These are phyloP conservation scores for Mortierella alpina DNA, from an alignment of 192 early-diverging fungal genomes.

Conservation along the genomic window DNA sequence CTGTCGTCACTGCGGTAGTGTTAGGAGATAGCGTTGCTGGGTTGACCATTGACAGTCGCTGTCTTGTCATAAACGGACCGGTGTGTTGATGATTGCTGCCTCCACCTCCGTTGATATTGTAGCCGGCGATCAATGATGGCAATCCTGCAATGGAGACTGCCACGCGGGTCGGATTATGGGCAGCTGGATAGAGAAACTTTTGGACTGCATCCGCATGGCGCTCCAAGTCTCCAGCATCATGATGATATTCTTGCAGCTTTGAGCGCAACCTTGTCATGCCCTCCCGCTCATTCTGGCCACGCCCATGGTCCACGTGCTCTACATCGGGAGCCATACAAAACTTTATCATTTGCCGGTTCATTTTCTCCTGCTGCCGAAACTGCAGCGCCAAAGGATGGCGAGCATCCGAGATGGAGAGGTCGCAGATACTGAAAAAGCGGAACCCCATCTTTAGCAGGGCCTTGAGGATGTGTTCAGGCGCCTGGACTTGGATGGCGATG, in stretches of 20 bases:
- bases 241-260: neutral
- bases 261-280: neutral
- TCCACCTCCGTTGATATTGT: neutral
- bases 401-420: constrained; percentile 40
- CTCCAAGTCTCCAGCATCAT: constrained; percentile 14
- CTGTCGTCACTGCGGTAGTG: neutral
- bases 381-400: constrained; percentile 37
- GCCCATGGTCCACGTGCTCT: neutral
- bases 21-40: neutral
- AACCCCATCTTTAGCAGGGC: constrained; percentile 36
- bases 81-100: neutral
- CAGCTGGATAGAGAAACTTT: constrained; percentile 33
- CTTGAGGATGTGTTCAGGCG: constrained; percentile 32
- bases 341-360: constrained; percentile 40
- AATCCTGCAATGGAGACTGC: constrained; percentile 8
- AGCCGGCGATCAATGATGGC: neutral
- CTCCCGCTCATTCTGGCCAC: neutral
- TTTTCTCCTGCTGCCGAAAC: constrained; percentile 38
- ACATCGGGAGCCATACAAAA: constrained; percentile 43
- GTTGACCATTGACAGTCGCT: neutral
- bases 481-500: constrained; percentile 41
- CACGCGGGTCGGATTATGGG: constrained; percentile 12
- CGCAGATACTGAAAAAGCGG: constrained; percentile 47
- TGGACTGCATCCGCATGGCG: constrained; percentile 16
- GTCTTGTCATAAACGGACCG: neutral